These are phyloP conservation scores for Chaetomium strumarium DNA, from an alignment of 2,329 filamentous ascomycete species.

Conservation along the genomic window DNA sequence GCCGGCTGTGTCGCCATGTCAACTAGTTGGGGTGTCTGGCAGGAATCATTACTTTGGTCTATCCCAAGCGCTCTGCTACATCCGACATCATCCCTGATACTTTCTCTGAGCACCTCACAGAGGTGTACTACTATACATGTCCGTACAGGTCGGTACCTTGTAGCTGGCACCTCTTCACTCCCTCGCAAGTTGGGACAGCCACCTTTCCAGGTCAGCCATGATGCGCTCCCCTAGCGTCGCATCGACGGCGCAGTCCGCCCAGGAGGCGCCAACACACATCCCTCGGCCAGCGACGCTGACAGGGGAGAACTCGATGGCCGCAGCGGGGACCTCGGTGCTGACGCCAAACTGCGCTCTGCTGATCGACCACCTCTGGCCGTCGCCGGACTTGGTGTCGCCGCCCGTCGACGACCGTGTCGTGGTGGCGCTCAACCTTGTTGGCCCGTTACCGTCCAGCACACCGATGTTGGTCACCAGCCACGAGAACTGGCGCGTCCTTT, in stretches of 20 bases:
- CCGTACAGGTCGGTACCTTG: too few species aligned
- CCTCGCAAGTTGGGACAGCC: background rate
- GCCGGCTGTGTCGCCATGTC: too few species aligned
- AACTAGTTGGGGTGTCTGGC: too few species aligned
- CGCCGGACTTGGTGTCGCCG: background rate
- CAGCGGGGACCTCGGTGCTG: slow-evolving; percentile 28
- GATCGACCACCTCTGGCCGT: slow-evolving; percentile 25
- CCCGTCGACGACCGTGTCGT: too few species aligned
- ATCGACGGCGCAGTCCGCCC: too few species aligned
- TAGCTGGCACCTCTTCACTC: too few species aligned
- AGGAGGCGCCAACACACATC: background rate
- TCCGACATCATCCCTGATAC: too few species aligned
- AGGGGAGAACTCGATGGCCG: slow-evolving; percentile 25
- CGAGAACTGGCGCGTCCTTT: slow-evolving; percentile 28
- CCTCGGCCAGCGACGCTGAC: slow-evolving; percentile 24
- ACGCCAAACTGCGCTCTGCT: slow-evolving; percentile 27
- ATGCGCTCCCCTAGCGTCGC: background rate
- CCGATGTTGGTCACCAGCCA: slow-evolving; percentile 35
- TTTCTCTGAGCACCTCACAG: too few species aligned
- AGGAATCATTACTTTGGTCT: too few species aligned
- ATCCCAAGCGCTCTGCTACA: too few species aligned
- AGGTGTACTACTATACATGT: too few species aligned
- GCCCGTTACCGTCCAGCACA: slow-evolving; percentile 26
- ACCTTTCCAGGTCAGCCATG: background rate
- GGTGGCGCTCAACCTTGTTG: too few species aligned